Base-by-base conservation (phyloP, 371 early-diverging fungal species). In the Mucor irregularis region DNA sequence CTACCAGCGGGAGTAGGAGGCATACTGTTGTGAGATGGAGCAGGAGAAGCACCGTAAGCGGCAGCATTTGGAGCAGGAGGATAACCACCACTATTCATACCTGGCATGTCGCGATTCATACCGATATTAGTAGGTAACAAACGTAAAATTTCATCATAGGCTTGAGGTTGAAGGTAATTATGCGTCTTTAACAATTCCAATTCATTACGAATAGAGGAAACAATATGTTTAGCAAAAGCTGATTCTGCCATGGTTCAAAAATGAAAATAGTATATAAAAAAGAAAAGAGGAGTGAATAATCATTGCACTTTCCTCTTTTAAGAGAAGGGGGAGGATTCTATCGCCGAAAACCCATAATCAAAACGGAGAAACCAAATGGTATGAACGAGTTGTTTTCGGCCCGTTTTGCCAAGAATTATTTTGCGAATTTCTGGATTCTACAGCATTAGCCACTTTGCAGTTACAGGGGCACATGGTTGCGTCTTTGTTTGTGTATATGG, bases 171-270 rank as follows among this genome's bases (percentile, higher is more conserved):
- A 39, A 78, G 44, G 22, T 62, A 70, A 28, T 73, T 64, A 21
- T 69, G 59, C 17, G 69, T 64, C 39, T 68, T 78, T 8, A 78
- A 50, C n/a, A 75, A 58, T 6, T 58, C 49, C 34, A 78, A 54
- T 38, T 78, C 75, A 24, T 66, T 71, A 39, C 71, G 75, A 53
- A 78, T 73, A 37, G 66, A 68, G 26, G 69, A 34, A 37, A 78
- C 48, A 34, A 78, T 65, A 42, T 78, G 67, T 31, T 72, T 35
- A 29, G 49, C 66, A 50, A 56, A 56, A 19, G 59, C 63, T 13
- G 47, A 9, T 35, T 69, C 66, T 44, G 55, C 33, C 70, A 69
- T 69, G n/a, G n/a, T n/a, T n/a, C n/a, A n/a, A n/a, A n/a, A n/a
- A n/a, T n/a, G n/a, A n/a, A n/a, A n/a, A n/a, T n/a, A n/a, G n/a